Evolutionary conservation across 2,329 filamentous ascomycete genomes (phyloP).

Genomic region (Diaporthe citrichinensis): DNA sequence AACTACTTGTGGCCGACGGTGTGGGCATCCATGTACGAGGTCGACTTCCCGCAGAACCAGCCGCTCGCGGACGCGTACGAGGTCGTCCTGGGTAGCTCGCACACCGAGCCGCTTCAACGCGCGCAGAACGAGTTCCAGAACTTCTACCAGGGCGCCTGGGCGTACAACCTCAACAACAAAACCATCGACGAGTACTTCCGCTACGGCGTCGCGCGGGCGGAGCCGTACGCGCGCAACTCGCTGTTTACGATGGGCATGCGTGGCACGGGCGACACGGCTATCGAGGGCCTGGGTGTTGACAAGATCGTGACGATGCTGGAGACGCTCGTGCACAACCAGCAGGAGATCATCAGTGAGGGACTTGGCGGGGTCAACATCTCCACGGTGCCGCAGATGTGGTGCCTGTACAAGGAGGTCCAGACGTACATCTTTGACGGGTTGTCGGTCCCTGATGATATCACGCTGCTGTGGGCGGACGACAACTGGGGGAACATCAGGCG

Average conservation of each 20-base stretch:
- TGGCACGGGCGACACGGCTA: slow-evolving; percentile 76
- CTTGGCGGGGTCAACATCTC: slow-evolving; percentile 64
- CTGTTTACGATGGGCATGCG: slow-evolving; percentile 80
- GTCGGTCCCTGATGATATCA: slow-evolving; percentile 75
- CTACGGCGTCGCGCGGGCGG: slow-evolving; percentile 75
- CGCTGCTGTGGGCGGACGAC: slow-evolving; percentile 78
- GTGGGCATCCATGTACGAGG: slow-evolving; percentile 80
- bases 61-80: slow-evolving; percentile 80
- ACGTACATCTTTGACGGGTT: slow-evolving; percentile 77
- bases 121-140: slow-evolving; percentile 69
- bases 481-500: slow-evolving; percentile 77
- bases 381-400: slow-evolving; percentile 78
- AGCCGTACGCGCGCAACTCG: slow-evolving; percentile 74
- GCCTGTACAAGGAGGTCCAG: slow-evolving; percentile 81
- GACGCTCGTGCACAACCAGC: slow-evolving; percentile 72
- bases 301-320: slow-evolving; percentile 72
- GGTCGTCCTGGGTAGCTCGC: slow-evolving; percentile 79
- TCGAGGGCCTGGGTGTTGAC: slow-evolving; percentile 66
- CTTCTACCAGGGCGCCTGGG: slow-evolving; percentile 74
- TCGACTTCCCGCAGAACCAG: slow-evolving; percentile 78
- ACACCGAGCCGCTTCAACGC: slow-evolving; percentile 80
- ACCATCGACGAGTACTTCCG: slow-evolving; percentile 78
- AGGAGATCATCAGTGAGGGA: slow-evolving; percentile 69
- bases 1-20: slow-evolving; percentile 80
- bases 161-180: slow-evolving; percentile 78